These are phyloP conservation scores for Boehmeria nivea DNA, from an alignment of 306 rosid species.

Conservation along the genomic window DNA sequence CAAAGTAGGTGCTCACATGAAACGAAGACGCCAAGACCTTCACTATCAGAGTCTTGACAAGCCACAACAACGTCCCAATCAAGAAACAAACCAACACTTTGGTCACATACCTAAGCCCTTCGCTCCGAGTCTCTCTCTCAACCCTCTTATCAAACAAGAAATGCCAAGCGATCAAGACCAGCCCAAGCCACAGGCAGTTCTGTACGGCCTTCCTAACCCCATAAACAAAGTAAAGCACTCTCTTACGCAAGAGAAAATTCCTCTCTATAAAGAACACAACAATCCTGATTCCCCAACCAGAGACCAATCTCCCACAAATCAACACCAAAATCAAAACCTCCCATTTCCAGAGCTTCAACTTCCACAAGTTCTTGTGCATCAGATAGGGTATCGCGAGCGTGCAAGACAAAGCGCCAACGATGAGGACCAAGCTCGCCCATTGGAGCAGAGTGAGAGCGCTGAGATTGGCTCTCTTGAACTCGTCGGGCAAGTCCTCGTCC, in stretches of 20 bases:
- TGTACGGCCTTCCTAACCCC: constrained; percentile 71
- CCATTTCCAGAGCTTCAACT: constrained; percentile 76
- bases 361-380: constrained; percentile 43
- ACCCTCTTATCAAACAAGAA: constrained; percentile 63
- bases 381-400: constrained; percentile 36
- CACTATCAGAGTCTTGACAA: constrained; percentile 62
- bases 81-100: constrained; percentile 61
- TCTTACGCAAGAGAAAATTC: constrained; percentile 66
- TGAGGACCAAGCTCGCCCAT: constrained; percentile 64
- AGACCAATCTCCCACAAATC: constrained; percentile 77
- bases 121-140: constrained; percentile 40
- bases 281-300: constrained; percentile 64
- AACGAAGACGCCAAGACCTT: constrained; percentile 81
- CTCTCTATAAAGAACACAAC: constrained; percentile 64
- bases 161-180: constrained; percentile 72
- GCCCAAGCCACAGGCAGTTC: constrained; percentile 76
- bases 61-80: constrained; percentile 65
- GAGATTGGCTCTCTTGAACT: constrained; percentile 34
- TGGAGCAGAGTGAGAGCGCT: constrained; percentile 43
- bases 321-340: constrained; percentile 62
- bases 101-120: constrained; percentile 34
- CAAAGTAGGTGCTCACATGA: constrained; percentile 77
- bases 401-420: constrained; percentile 37
- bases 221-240: constrained; percentile 74
- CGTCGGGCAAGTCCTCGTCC: constrained; percentile 66